Conservation (phyloP, 176 grass and related monocot species). For the Oryza glaberrima region DNA sequence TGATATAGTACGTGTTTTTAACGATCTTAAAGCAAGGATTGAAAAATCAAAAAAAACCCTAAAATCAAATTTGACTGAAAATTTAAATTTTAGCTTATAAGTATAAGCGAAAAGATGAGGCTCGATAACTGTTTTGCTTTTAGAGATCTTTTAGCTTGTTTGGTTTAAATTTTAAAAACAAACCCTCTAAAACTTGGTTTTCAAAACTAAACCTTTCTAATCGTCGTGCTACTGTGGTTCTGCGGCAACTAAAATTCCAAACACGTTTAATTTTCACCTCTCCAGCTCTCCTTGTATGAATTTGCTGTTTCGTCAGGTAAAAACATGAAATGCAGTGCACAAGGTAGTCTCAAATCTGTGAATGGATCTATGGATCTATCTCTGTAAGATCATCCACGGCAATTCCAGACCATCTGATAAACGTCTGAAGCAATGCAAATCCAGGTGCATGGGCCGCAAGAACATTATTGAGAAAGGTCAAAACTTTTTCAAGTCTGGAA, state of each 20-base stretch:
- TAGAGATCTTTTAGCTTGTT: too few species aligned
- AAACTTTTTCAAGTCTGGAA: conserved; percentile 16
- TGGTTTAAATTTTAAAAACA: too few species aligned
- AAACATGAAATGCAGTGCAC: neutral
- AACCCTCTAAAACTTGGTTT: neutral
- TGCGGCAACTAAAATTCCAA: neutral
- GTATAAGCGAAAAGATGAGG: too few species aligned
- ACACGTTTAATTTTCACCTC: neutral
- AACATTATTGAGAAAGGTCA: conserved; percentile 18
- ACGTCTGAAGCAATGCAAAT: neutral
- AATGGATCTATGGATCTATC: too few species aligned
- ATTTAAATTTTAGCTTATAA: too few species aligned
- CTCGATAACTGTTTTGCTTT: too few species aligned
- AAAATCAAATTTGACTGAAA: too few species aligned
- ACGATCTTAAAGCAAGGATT: too few species aligned
- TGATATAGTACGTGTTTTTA: too few species aligned
- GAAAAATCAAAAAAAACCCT: too few species aligned
- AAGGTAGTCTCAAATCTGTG: neutral
- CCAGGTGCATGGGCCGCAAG: neutral
- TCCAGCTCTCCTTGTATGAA: neutral
- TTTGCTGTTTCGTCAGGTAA: neutral
- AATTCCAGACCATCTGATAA: neutral
- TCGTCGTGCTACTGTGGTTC: neutral
- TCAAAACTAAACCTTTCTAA: neutral
- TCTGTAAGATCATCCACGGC: neutral